Evolutionary conservation across 371 early-diverging fungal species (phyloP).

Genomic region (Rhizomucor miehei): DNA sequence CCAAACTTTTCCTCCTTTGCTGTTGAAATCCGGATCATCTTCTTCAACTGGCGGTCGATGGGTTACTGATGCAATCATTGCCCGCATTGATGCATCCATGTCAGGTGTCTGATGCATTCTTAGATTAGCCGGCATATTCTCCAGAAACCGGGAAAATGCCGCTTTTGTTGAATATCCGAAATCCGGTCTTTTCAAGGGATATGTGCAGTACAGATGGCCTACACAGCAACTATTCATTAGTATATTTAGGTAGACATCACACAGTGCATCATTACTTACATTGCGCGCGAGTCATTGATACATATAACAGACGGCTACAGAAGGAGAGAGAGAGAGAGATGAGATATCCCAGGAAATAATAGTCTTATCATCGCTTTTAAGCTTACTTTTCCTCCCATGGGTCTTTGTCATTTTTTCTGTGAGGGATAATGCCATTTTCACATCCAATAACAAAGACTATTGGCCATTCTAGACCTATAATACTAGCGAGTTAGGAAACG

Average conservation of each 20-base stretch:
- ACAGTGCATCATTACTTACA: slow-evolving; percentile 8
- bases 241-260: not conserved
- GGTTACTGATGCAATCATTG: slow-evolving; percentile 14
- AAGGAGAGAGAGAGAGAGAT: too few species aligned
- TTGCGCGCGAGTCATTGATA: slow-evolving; percentile 21
- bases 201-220: slow-evolving; percentile 17
- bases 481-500: not conserved
- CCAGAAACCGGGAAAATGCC: slow-evolving; percentile 4
- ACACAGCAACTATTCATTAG: not conserved
- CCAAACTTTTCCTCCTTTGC: too few species aligned
- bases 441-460: slow-evolving; percentile 57
- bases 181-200: slow-evolving; percentile 2
- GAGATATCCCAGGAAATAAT: too few species aligned
- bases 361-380: slow-evolving; percentile 57
- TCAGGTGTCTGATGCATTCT: slow-evolving; percentile 8
- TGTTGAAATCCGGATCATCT: too few species aligned
- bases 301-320: slow-evolving; percentile 20
- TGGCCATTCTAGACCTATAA: slow-evolving; percentile 62
- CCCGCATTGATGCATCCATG: slow-evolving; percentile 7
- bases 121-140: slow-evolving; percentile 3
- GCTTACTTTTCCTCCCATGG: slow-evolving; percentile 33
- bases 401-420: slow-evolving; percentile 17
- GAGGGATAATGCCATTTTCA: slow-evolving; percentile 50
- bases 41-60: not conserved
- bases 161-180: slow-evolving; percentile 3